Base-by-base conservation (phyloP, 2,329 filamentous ascomycete species). In the Sporothrix sp. region DNA sequence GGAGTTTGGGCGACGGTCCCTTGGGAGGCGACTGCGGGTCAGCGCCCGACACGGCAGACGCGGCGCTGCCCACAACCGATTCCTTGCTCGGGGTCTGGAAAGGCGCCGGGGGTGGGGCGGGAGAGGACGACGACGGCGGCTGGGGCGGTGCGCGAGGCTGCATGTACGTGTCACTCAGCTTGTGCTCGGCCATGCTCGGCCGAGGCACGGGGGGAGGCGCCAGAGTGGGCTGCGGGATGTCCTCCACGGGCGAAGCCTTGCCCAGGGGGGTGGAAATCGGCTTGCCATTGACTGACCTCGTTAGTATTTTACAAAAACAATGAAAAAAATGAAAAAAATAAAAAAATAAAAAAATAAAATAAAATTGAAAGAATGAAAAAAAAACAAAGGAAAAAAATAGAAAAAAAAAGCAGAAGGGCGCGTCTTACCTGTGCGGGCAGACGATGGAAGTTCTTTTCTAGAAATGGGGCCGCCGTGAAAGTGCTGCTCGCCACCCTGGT, bases 391-490 rank as follows among this genome's bases (percentile, higher is more conserved):
- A 5, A 20, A 28, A 37, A 7, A 10, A 23, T n/a, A 16, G 37
- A 9, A 0, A 4, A 23, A 28, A 28, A 10, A 28, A 5, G 10
- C 25, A 28, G n/a, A n/a, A n/a, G n/a, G n/a, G n/a, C 25, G 25
- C 3, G 40, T 63, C 68, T 65, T 68, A 77, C 75, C 62, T 58
- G 66, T 70, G 57, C 70, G 70, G 21, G 66, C 62, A 16, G 60
- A 60, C 9, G 65, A 51, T 4, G 74, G 68, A 36, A 84, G 60
- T 42, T 90, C 85, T 62, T 87, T 90, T 58, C 84, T 74, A 10
- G 78, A 59, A 53, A 85, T 76, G 18, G 71, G 18, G 60, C 57
- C 78, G 81, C 63, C 55, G 65, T 61, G 28, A 70, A 14, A 61
- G 54, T 78, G 82, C 64, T 57, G 66, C 59, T 61, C 61, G 48